These are phyloP conservation scores for Boletus reticuloceps DNA, from an alignment of 768 basidiomycete species.

Conservation along the genomic window DNA sequence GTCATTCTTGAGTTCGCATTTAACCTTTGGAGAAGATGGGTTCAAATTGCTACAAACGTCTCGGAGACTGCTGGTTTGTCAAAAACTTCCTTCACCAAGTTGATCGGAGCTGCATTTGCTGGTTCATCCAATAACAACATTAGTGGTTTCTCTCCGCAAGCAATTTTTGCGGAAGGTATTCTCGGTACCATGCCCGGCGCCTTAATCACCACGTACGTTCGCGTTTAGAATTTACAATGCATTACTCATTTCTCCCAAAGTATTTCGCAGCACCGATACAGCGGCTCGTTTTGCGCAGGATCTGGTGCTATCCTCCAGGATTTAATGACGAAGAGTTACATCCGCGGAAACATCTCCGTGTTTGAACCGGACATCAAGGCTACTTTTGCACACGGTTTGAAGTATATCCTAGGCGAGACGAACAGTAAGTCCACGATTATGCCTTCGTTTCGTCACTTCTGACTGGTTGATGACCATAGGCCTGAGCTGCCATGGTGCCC, in stretches of 20 bases:
- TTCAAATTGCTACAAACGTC: slow-evolving; percentile 47
- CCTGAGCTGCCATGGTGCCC: slow-evolving; percentile 40
- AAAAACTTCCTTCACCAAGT: slow-evolving; percentile 38
- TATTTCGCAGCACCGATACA: slow-evolving; percentile 44
- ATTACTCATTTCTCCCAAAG: slow-evolving; percentile 13
- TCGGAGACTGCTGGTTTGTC: slow-evolving; percentile 39
- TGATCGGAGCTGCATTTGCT: slow-evolving; percentile 52
- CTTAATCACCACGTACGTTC: slow-evolving; percentile 51
- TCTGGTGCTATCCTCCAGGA: slow-evolving; percentile 53
- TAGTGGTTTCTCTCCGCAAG: slow-evolving; percentile 58
- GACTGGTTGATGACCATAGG: slow-evolving; percentile 10
- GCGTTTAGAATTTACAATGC: not conserved
- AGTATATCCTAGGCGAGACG: slow-evolving; percentile 63
- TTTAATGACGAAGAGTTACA: slow-evolving; percentile 60
- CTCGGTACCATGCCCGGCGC: slow-evolving; percentile 46
- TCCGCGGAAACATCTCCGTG: slow-evolving; percentile 53
- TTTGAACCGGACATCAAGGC: slow-evolving; percentile 55
- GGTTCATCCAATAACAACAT: slow-evolving; percentile 42
- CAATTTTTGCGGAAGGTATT: slow-evolving; percentile 51
- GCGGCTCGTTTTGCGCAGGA: slow-evolving; percentile 63
- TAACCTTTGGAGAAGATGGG: slow-evolving; percentile 44
- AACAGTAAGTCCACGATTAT: slow-evolving; percentile 46
- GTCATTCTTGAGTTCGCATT: not conserved
- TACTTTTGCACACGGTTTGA: slow-evolving; percentile 42
- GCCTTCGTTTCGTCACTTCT: not conserved